Conservation (phyloP, 1,284 basidiomycete genomes). For the Cryptococcus sp. region DNA sequence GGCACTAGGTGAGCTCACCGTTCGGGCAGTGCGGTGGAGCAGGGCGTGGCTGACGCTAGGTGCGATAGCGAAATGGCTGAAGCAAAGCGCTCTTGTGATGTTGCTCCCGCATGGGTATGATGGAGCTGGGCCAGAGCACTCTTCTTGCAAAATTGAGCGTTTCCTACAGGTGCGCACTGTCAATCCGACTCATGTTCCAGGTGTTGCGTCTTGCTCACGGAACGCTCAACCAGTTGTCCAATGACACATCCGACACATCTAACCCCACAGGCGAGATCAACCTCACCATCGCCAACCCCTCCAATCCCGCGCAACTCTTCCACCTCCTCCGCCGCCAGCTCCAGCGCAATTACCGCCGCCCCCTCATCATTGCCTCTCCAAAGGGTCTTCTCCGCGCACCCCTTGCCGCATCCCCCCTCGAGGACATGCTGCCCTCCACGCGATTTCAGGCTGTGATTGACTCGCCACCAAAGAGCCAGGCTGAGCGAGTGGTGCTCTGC, state of each 20-base stretch:
- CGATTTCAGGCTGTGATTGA: slow-evolving; percentile 69
- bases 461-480: slow-evolving; percentile 51
- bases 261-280: slow-evolving; percentile 57
- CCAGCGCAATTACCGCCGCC: slow-evolving; percentile 76
- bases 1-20: slow-evolving; percentile 60
- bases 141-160: slow-evolving; percentile 75
- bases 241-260: slow-evolving; percentile 54
- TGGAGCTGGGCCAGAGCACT: slow-evolving; percentile 87
- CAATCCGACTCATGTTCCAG: background rate
- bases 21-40: background rate
- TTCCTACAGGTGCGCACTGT: slow-evolving; percentile 65
- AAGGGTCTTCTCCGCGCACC: slow-evolving; percentile 75
- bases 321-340: slow-evolving; percentile 80
- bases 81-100: slow-evolving; percentile 82
- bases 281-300: slow-evolving; percentile 78
- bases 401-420: slow-evolving; percentile 66
- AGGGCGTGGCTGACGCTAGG: slow-evolving; percentile 5
- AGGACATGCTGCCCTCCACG: slow-evolving; percentile 62
- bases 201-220: background rate
- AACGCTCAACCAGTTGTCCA: slow-evolving; percentile 15
- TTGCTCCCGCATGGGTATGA: slow-evolving; percentile 82
- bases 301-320: slow-evolving; percentile 85
- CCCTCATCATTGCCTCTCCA: slow-evolving; percentile 74
- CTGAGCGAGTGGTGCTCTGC: slow-evolving; percentile 49
- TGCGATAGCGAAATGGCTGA: slow-evolving; percentile 79